Conservation (phyloP, 108 stramenopile genomes). For the Discostella pseudostelligera region DNA sequence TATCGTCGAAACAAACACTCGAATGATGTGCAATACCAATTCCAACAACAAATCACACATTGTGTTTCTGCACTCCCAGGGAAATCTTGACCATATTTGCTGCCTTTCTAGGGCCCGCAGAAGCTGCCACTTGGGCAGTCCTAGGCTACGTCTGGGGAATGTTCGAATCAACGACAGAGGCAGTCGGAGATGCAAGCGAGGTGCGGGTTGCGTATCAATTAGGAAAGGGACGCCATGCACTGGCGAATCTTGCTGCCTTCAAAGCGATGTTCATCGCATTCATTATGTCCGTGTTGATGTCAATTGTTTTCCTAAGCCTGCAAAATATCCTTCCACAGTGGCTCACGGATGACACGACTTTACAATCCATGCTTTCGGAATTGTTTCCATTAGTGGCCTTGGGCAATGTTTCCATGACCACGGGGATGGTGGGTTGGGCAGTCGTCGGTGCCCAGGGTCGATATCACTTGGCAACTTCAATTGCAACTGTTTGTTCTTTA, state of each 20-base stretch:
- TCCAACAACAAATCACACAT: too few species aligned
- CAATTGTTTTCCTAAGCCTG: conserved; percentile 52
- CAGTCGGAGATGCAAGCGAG: conserved; percentile 71
- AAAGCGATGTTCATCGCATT: conserved; percentile 54
- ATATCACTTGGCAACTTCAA: conserved; percentile 54
- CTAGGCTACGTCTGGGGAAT: conserved; percentile 73
- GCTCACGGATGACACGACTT: conserved; percentile 57
- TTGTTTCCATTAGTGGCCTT: conserved; percentile 65
- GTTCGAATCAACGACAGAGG: conserved; percentile 71
- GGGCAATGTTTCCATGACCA: conserved; percentile 64
- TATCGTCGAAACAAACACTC: too few species aligned
- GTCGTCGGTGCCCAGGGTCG: conserved; percentile 66
- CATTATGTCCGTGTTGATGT: conserved; percentile 48
- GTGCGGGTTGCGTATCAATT: conserved; percentile 65
- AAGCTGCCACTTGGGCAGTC: conserved; percentile 74
- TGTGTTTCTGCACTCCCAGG: too few species aligned
- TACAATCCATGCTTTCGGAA: conserved; percentile 58
- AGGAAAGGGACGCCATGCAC: conserved; percentile 45
- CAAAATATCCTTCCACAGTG: conserved; percentile 40
- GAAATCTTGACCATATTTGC: conserved; percentile 66
- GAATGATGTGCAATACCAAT: too few species aligned
- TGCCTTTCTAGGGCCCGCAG: conserved; percentile 63
- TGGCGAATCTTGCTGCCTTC: conserved; percentile 57
- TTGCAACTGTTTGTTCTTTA: conserved; percentile 51
- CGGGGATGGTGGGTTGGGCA: conserved; percentile 62